Percentiles rank a stretch among this genome's conserved stretches.
Evolutionary conservation across 441 rosid genomes (phyloP).

Genomic region (Brassica hybrid): DNA sequence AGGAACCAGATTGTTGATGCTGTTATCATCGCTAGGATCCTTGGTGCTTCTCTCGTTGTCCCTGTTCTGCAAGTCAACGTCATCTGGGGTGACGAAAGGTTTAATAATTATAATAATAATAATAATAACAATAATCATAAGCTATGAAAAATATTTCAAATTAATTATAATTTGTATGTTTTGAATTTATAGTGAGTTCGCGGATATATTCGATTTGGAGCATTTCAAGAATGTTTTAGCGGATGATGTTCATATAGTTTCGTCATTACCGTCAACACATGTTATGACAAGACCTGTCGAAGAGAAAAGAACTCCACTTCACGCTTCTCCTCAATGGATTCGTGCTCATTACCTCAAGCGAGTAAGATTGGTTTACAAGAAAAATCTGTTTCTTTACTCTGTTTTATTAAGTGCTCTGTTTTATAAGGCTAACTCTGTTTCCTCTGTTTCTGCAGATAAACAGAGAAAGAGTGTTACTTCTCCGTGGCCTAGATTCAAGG

Average conservation of each 20-base stretch:
- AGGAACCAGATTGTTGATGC: conserved; percentile 99
- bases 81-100: conserved; percentile 99
- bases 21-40: conserved; percentile 90
- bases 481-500: conserved; percentile 92
- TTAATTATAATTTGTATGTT: not conserved
- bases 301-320: conserved; percentile 84
- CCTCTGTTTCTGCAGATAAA: conserved; percentile 64
- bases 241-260: conserved; percentile 80
- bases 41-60: conserved; percentile 95
- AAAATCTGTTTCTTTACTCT: conserved; percentile 2
- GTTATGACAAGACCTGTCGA: conserved; percentile 89
- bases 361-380: conserved; percentile 49
- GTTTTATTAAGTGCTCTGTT: conserved; percentile 7
- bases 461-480: conserved; percentile 83
- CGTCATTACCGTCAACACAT: conserved; percentile 94
- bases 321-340: conserved; percentile 91
- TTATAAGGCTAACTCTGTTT: conserved; percentile 21
- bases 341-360: conserved; percentile 83
- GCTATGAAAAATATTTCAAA: not conserved
- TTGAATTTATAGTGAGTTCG: conserved; percentile 67
- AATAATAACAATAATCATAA: not conserved
- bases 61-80: conserved; percentile 94
- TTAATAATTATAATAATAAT: not conserved
- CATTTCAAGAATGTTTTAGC: conserved; percentile 88
- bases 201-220: conserved; percentile 93